phyloP scores from a whole-genome alignment of 148 eudicot genomes.

The Chenopodium formosanum region DNA sequence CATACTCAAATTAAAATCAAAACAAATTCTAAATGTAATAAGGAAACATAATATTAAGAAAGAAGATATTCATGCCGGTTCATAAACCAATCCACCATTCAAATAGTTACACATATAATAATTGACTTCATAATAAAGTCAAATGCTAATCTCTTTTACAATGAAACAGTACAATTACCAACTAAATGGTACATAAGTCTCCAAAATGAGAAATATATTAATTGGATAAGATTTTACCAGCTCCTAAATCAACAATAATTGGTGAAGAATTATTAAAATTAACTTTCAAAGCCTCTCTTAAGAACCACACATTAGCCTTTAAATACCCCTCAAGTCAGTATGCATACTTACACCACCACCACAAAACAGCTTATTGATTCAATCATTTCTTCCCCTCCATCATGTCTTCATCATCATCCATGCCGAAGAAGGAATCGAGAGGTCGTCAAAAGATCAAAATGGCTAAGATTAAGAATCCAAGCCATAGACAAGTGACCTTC shows the following conservation, averaged over 20 bases:
- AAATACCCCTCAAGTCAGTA: too few species aligned
- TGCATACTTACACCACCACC: conserved; percentile 8
- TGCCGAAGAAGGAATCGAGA: conserved; percentile 44
- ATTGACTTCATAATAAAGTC: not conserved
- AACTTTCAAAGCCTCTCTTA: conserved; percentile 27
- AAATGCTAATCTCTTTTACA: not conserved
- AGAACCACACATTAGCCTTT: too few species aligned
- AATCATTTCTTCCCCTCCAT: not conserved
- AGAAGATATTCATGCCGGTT: too few species aligned
- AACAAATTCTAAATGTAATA: too few species aligned
- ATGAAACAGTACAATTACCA: not conserved
- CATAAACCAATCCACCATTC: too few species aligned
- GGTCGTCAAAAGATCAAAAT: conserved; percentile 65
- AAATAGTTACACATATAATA: too few species aligned
- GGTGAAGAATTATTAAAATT: conserved; percentile 7
- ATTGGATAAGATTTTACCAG: conserved; percentile 34
- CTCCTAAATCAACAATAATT: conserved; percentile 42
- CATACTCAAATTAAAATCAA: too few species aligned
- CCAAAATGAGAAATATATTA: conserved; percentile 32
- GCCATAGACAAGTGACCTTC: conserved; percentile 60
- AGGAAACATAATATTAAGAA: too few species aligned
- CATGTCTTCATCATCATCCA: not conserved
- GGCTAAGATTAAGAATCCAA: conserved; percentile 48
- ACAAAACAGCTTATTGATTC: not conserved
- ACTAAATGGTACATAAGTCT: conserved; percentile 26